Conservation (phyloP, 2,329 filamentous ascomycete genomes). For the Plenodomus lindquistii region DNA sequence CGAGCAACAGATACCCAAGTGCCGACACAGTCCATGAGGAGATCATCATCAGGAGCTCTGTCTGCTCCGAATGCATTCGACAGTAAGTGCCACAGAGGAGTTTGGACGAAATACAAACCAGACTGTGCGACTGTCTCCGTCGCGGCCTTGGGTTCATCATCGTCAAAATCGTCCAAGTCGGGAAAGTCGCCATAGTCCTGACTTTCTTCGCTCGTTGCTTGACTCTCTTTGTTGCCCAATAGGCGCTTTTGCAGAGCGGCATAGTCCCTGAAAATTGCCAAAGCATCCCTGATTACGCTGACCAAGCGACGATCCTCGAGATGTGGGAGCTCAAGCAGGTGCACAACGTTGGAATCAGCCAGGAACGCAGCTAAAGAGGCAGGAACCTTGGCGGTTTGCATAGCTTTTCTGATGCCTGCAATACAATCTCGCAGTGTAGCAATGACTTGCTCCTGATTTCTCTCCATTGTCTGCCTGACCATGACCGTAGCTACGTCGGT, state of each 20-base stretch:
- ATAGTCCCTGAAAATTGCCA: conserved; percentile 54
- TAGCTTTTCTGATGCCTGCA: conserved; percentile 53
- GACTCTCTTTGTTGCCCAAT: conserved; percentile 31
- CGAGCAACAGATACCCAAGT: conserved; percentile 58
- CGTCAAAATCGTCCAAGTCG: conserved; percentile 54
- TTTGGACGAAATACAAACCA: conserved; percentile 50
- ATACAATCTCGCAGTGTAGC: conserved; percentile 58
- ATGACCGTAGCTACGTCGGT: conserved; percentile 50
- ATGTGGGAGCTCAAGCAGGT: conserved; percentile 58
- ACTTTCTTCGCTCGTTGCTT: conserved; percentile 59
- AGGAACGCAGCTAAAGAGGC: conserved; percentile 50
- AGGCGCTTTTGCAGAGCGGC: conserved; percentile 15
- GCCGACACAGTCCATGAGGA: conserved; percentile 58
- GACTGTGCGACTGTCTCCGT: conserved; percentile 5
- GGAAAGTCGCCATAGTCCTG: conserved; percentile 67
- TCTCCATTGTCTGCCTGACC: conserved; percentile 57
- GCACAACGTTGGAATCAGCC: conserved; percentile 48
- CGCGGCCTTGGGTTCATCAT: conserved; percentile 25
- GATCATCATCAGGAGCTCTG: conserved; percentile 53
- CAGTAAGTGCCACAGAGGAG: conserved; percentile 57
- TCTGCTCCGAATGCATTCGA: conserved; percentile 67
- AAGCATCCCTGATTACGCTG: conserved; percentile 52
- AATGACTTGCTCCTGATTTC: conserved; percentile 63
- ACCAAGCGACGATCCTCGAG: conserved; percentile 50
- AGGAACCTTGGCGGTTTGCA: conserved; percentile 49